Evolutionary conservation across 176 grass and related monocot species (phyloP).

Genomic region (Lolium multiflorum): DNA sequence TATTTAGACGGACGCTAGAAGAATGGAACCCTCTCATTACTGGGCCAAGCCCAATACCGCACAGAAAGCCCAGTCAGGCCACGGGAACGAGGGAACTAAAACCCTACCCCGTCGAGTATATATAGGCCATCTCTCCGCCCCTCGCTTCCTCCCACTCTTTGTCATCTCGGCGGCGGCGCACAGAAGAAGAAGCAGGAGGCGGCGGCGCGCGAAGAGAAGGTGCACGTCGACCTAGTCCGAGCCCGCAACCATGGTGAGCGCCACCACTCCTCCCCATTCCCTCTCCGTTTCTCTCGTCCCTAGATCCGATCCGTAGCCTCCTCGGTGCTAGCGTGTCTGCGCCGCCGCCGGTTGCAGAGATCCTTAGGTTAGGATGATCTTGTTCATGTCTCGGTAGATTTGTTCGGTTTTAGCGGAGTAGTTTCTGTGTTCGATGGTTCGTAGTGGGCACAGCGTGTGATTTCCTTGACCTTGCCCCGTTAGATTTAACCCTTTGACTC

Average conservation of each 20-base stretch:
- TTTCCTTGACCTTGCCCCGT: not conserved
- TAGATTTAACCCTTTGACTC: not conserved
- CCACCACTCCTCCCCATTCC: not conserved
- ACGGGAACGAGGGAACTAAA: slow-evolving; percentile 4
- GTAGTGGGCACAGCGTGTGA: not conserved
- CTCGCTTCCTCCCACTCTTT: not conserved
- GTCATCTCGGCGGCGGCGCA: slow-evolving; percentile 46
- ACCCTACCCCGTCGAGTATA: slow-evolving; percentile 44
- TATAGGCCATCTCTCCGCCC: not conserved
- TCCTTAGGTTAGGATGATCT: not conserved
- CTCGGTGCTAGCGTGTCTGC: no score
- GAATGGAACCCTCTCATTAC: not conserved
- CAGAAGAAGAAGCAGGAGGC: not conserved
- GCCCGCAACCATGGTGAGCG: slow-evolving; percentile 47
- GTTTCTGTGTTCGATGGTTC: not conserved
- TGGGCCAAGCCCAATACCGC: not conserved
- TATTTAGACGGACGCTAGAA: not conserved
- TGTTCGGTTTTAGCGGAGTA: not conserved
- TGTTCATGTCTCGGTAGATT: not conserved
- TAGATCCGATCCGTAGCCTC: not conserved
- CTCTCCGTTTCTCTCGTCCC: not conserved
- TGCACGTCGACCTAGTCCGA: not conserved
- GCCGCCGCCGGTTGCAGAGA: not conserved
- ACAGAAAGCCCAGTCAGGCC: not conserved
- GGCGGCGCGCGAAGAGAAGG: slow-evolving; percentile 19